Evolutionary conservation across 371 early-diverging fungal species (phyloP).

Genomic region (Actinomortierella wolfii): DNA sequence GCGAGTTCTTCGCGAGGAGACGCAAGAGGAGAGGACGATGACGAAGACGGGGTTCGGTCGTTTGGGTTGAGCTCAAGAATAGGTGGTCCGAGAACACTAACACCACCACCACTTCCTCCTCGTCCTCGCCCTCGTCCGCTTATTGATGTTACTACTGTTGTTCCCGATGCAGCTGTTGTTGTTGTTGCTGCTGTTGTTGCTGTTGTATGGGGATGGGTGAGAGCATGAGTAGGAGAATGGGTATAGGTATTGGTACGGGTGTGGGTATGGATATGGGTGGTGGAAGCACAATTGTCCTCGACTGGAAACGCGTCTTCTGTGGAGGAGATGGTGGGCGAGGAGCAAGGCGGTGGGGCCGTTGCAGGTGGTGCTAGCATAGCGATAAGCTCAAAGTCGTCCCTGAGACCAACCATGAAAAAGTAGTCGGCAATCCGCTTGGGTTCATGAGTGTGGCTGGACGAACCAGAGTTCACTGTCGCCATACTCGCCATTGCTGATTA

Average conservation of each 20-base stretch:
- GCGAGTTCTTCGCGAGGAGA: too few relatives aligned
- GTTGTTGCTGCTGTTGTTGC: not conserved
- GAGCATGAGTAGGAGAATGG: not conserved
- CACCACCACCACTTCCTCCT: too few relatives aligned
- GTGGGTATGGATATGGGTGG: not conserved
- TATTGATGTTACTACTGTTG: too few relatives aligned
- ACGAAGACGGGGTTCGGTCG: too few relatives aligned
- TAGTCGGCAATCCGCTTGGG: conserved; percentile 41
- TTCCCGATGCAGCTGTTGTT: too few relatives aligned
- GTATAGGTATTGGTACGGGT: not conserved
- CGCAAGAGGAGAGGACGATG: too few relatives aligned
- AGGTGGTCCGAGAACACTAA: too few relatives aligned
- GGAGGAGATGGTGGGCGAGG: not conserved
- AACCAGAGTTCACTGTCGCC: not conserved
- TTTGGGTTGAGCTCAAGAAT: too few relatives aligned
- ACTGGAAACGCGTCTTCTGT: not conserved
- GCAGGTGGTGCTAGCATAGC: not conserved
- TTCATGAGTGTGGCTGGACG: not conserved
- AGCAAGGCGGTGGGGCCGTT: not conserved
- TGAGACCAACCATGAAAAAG: conserved; percentile 42
- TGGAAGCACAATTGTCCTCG: too few relatives aligned
- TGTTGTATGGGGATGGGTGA: not conserved
- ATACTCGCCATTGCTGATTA: conserved; percentile 12
- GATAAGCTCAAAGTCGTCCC: conserved; percentile 17
- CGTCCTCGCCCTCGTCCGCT: too few relatives aligned